Conservation (phyloP, 306 rosid genomes). For the Crataegus laevigata region DNA sequence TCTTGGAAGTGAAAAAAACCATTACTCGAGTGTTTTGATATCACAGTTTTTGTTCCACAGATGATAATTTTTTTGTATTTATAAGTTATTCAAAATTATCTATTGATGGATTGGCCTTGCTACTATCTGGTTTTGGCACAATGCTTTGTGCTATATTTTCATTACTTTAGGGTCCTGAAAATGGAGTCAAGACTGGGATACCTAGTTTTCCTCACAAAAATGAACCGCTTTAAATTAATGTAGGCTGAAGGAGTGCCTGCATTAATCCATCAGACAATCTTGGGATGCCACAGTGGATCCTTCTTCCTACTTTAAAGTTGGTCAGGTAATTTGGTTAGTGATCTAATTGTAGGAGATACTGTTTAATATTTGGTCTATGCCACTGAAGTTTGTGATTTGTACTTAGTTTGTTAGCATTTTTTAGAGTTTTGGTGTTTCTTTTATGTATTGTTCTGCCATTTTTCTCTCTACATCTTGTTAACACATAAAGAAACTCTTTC, state of each 20-base stretch:
- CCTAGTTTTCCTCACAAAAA: neutral
- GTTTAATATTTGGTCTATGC: neutral
- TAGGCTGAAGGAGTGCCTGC: conserved; percentile 88
- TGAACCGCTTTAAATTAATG: conserved; percentile 14
- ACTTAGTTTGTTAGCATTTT: too few relatives aligned
- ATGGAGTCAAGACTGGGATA: conserved; percentile 14
- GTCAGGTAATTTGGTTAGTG: conserved; percentile 58
- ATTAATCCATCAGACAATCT: conserved; percentile 79
- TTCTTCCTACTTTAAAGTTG: conserved; percentile 65
- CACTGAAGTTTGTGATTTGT: neutral
- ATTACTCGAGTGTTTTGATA: neutral
- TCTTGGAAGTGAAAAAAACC: conserved; percentile 1
- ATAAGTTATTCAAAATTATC: neutral
- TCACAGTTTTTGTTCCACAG: neutral
- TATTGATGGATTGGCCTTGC: neutral
- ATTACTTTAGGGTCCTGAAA: neutral
- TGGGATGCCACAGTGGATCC: conserved; percentile 90
- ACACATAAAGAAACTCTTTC: conserved; percentile 6
- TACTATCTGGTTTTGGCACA: neutral
- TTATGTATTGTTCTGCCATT: neutral
- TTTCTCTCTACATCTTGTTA: conserved; percentile 18
- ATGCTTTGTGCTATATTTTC: neutral
- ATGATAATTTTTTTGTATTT: neutral
- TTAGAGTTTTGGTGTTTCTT: neutral
- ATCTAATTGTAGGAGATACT: neutral